Evolutionary conservation across 768 basidiomycete species (phyloP), one percentile per base, ranked within the genome.

Genomic region (Podaxis sp.): DNA sequence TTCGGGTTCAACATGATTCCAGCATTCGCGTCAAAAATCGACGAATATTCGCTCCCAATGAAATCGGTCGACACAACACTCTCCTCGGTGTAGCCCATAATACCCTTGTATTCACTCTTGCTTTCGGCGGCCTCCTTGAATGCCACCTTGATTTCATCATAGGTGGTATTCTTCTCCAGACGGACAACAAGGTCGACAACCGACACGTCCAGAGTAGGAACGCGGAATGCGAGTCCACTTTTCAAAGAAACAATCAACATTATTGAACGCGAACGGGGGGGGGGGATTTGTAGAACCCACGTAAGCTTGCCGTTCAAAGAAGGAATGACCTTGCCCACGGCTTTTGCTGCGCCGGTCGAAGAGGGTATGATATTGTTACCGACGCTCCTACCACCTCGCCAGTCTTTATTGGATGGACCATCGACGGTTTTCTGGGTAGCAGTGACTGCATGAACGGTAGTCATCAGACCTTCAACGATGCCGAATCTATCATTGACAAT

Each of bases 401-500:
- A 94, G 77, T 94, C 92, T 79, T 94, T 96, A 79, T 81, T 70
- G 47, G 92, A 93, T 44, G 91, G 91, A 10, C 93, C 95, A 66
- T 97, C 95, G 69, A 94, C 92, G 63, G 92, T 93, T 84, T 92
- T 93, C 74, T 93, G 91, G 59, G 95, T 96, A 53, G 95, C 95
- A 48, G 95, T 97, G 67, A 95, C 95, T 42, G 95, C 88, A 74
- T 98, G 95, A 68, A 99, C 91, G 68, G 96, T 98, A 78, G 91
- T 95, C 97, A 98, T 98, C 74, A 99, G 83, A 72, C 91, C 96
- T 80, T 99, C 96, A 62, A 91, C 82, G 70, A 99, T 95, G 68
- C 90, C 92, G 71, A 92, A 98, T 63, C 93, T 94, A 86, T 98
- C 97, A 77, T 99, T 68, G 81, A 99, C 82, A 75, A 98, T 89